Conservation (phyloP, 352 stramenopile species). For the Plasmopara viticola region DNA sequence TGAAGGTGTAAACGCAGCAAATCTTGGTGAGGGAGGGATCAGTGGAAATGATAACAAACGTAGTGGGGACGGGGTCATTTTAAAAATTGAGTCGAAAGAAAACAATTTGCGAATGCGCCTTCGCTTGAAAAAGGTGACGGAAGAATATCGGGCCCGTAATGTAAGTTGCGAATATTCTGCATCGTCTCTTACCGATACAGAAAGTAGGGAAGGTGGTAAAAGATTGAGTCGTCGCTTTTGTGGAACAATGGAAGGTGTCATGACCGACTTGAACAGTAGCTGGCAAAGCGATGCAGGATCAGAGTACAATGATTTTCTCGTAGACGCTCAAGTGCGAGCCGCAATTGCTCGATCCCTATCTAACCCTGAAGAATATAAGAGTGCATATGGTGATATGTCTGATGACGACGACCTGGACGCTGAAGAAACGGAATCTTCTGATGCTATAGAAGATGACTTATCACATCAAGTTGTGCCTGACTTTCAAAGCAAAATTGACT, state of each 20-base stretch:
- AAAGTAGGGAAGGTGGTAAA: conserved; percentile 35
- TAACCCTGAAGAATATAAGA: conserved; percentile 47
- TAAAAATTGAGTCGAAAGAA: conserved; percentile 65
- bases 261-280: conserved; percentile 41
- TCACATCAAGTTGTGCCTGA: conserved; percentile 1
- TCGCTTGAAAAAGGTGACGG: conserved; percentile 50
- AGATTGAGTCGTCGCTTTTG: conserved; percentile 23
- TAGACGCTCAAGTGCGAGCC: conserved; percentile 71
- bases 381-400: conserved; percentile 32
- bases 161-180: conserved; percentile 54
- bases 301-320: conserved; percentile 73
- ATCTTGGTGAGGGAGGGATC: not conserved
- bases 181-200: conserved; percentile 39
- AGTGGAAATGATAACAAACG: not conserved
- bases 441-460: conserved; percentile 19
- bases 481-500: conserved; percentile 6
- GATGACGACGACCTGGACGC: conserved; percentile 46
- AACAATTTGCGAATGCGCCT: conserved; percentile 75
- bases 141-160: conserved; percentile 62
- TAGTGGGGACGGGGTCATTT: conserved; percentile 27
- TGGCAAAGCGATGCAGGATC: conserved; percentile 70
- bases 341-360: conserved; percentile 66
- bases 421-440: conserved; percentile 35
- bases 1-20: conserved; percentile 3
- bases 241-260: conserved; percentile 25